These are phyloP conservation scores for Vanderwaltozyma verrucispora DNA, from an alignment of 805 yeast species.

Conservation along the genomic window DNA sequence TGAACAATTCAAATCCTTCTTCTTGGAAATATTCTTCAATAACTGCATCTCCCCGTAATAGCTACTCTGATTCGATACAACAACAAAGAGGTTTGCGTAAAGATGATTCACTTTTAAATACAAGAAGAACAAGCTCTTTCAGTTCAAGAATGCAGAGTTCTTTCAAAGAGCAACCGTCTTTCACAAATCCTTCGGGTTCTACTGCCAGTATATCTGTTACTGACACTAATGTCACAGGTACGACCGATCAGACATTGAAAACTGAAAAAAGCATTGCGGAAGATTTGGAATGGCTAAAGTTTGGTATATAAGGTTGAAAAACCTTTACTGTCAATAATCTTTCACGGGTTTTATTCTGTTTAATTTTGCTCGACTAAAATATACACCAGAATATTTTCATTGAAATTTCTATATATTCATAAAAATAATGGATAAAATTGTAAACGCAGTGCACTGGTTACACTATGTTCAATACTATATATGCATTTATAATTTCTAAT, in stretches of 20 bases:
- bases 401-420: no score
- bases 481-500: no score
- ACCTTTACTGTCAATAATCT: no score
- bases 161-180: constrained; percentile 4
- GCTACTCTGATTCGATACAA: constrained; percentile 17
- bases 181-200: constrained; percentile 6
- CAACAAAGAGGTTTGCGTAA: constrained; percentile 16
- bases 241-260: constrained; percentile 4
- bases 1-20: neutral
- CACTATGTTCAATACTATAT: neutral
- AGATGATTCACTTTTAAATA: neutral
- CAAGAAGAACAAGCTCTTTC: constrained; percentile 3
- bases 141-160: neutral
- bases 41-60: constrained; percentile 19
- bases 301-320: constrained; percentile 21
- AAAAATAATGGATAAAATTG: no score
- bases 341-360: no score
- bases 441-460: constrained; percentile 2
- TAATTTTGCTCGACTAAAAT: no score
- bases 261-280: constrained; percentile 13
- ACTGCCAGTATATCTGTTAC: constrained; percentile 9
- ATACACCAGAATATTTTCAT: no score
- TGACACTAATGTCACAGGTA: constrained; percentile 5
- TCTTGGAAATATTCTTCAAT: constrained; percentile 1
- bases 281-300: constrained; percentile 29